Base-by-base conservation (phyloP, 75 land plant species). In the Cryptomeria japonica region DNA sequence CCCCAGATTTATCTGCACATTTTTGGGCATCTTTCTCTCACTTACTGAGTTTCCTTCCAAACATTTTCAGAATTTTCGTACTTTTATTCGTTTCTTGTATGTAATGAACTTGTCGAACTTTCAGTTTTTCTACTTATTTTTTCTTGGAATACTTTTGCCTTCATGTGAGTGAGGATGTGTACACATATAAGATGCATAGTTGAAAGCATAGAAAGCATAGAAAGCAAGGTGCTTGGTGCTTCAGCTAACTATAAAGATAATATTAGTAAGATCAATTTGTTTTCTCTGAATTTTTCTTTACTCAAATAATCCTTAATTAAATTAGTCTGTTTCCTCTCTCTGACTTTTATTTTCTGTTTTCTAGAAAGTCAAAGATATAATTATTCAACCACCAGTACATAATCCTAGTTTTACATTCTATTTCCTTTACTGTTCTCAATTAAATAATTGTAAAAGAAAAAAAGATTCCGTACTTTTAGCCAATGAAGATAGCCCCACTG, bases 401-500 rank as follows among this genome's bases (percentile, higher is more conserved):
- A 37, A 77, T 14, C 18, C 38, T 15, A 37, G 80, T 36, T 77
- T 77, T 5, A 3, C 41, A 77, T 77, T 77, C 38, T 38, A 19
- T 77, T 77, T 77, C 41, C 37, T 5, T 37, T 2, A 37, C 36
- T 36, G 36, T 77, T 77, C 16, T 18, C 80, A 77, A 77, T 77
- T 75, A 36, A 12, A 37, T 36, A 15, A 34, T 36, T 18, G 19
- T 77, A 37, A 77, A 38, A 36, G 39, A 34, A 77, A 9, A 77
- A 37, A 12, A 34, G 38, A 14, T 77, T 34, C 13, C 37, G 3
- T 77, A 37, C 80, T 2, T 84, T 51, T 84, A 84, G 85, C 34
- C 58, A 84, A 84, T 10, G 85, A 84, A 84, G 85, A 32, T 47
- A 84, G 85, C 58, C 85, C 85, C 53, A 51, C 36, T 28, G 85